phyloP scores from a whole-genome alignment of 2,329 filamentous ascomycete species.

The Coniochaeta sp. region DNA sequence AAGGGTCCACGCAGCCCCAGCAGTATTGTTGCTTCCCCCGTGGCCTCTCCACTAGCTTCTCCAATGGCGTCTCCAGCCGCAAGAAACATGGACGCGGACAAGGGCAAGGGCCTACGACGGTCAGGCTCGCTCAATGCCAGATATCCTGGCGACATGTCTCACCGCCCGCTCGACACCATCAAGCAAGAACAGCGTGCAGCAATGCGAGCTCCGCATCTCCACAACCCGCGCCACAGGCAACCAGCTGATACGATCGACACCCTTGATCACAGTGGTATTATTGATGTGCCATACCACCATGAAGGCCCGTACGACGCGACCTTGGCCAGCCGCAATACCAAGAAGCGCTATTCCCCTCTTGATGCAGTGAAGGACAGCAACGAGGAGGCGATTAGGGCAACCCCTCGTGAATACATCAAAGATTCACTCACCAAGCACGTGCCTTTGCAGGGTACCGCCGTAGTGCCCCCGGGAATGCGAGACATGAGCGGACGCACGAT shows the following conservation, averaged over 20 bases:
- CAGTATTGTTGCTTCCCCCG: constrained; percentile 2
- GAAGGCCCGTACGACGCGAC: constrained; percentile 86
- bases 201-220: constrained; percentile 58
- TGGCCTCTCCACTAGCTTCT: constrained; percentile 5
- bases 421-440: constrained; percentile 68
- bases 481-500: constrained; percentile 66
- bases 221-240: constrained; percentile 52
- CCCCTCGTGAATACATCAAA: constrained; percentile 66
- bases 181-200: constrained; percentile 55
- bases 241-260: constrained; percentile 73
- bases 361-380: constrained; percentile 70
- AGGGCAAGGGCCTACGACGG: constrained; percentile 10
- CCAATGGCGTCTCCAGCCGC: constrained; percentile 1
- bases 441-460: constrained; percentile 73
- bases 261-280: constrained; percentile 56
- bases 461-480: constrained; percentile 62
- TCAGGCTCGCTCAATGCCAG: constrained; percentile 43
- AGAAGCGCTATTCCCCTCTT: constrained; percentile 58
- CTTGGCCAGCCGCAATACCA: constrained; percentile 62
- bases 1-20: constrained; percentile 11
- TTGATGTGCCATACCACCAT: constrained; percentile 63
- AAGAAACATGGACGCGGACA: constrained; percentile 2
- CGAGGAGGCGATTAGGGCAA: constrained; percentile 70
- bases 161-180: constrained; percentile 60
- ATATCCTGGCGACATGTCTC: constrained; percentile 56